A percentile compares a stretch with the other conserved stretches of the same genome.
phyloP scores from a whole-genome alignment of 805 yeast genomes.

The Saccharomyces paradoxus region DNA sequence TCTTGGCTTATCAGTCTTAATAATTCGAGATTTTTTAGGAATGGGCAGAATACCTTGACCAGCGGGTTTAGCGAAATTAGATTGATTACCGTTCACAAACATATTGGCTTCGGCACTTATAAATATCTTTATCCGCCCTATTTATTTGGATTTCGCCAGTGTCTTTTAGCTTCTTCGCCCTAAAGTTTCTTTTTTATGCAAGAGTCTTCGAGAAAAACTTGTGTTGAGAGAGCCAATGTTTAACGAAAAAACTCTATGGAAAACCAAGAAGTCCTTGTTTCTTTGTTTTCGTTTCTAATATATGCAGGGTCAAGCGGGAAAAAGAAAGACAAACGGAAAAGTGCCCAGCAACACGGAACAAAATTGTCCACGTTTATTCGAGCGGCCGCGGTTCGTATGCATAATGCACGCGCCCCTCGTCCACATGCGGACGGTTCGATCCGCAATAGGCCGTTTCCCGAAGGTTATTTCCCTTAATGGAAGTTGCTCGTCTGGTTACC shows the following conservation, averaged over 20 bases:
- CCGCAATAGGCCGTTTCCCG: not conserved
- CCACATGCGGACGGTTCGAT: not conserved
- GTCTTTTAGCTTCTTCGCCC: not conserved
- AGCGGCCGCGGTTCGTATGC: not conserved
- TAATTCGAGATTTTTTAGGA: constrained; percentile 74
- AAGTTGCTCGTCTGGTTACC: not conserved
- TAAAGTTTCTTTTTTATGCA: not conserved
- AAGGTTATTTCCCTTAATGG: not conserved
- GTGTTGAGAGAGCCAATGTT: not conserved
- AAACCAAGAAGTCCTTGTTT: not conserved
- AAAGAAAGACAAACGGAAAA: not conserved
- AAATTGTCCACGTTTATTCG: not conserved
- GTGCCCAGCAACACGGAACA: not conserved
- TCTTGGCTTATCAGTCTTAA: constrained; percentile 87
- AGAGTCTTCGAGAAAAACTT: not conserved
- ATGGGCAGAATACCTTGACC: constrained; percentile 48
- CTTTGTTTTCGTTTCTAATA: not conserved
- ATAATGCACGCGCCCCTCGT: not conserved
- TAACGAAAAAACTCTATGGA: not conserved
- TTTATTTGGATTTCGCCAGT: not conserved
- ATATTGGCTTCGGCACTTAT: not conserved
- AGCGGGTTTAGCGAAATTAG: not conserved
- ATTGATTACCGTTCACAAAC: not conserved
- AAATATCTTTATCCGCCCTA: not conserved
- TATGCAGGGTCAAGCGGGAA: not conserved